A percentile compares a stretch with the other conserved stretches of the same genome.
Evolutionary conservation across 306 rosid species (phyloP).

Genomic region (Prunus padus): DNA sequence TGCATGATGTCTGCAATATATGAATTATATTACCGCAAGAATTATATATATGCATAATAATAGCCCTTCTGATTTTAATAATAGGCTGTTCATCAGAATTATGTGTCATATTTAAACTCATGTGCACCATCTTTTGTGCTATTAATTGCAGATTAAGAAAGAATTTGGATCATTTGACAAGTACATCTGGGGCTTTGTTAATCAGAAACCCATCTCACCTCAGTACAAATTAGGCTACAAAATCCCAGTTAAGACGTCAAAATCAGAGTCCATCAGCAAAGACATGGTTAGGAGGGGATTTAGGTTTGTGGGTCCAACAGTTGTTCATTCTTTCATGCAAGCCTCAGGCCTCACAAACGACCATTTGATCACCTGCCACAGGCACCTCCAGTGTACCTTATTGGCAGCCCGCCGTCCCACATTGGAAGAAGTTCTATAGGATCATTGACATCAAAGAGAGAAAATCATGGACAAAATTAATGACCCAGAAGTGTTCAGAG

Average conservation of each 20-base stretch:
- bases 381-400: constrained; percentile 75
- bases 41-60: not conserved
- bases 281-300: constrained; percentile 94
- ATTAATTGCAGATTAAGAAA: constrained; percentile 55
- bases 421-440: constrained; percentile 31
- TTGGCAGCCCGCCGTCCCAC: constrained; percentile 33
- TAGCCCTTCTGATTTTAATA: constrained; percentile 27
- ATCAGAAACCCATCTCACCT: constrained; percentile 73
- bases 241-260: constrained; percentile 94
- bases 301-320: constrained; percentile 94
- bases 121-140: not conserved
- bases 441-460: constrained; percentile 17
- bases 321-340: constrained; percentile 92
- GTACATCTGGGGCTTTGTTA: constrained; percentile 92
- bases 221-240: constrained; percentile 86
- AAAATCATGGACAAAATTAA: constrained; percentile 16
- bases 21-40: not conserved
- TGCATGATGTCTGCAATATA: constrained; percentile 10
- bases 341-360: constrained; percentile 93
- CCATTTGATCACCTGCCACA: constrained; percentile 81
- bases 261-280: constrained; percentile 93
- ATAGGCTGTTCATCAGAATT: constrained; percentile 4
- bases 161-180: constrained; percentile 79
- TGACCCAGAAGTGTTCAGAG: constrained; percentile 29
- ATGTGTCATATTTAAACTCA: not conserved